Evolutionary conservation across 768 basidiomycete genomes (phyloP), one percentile per base, ranked within the genome.

Genomic region (Lentinus tigrinus): DNA sequence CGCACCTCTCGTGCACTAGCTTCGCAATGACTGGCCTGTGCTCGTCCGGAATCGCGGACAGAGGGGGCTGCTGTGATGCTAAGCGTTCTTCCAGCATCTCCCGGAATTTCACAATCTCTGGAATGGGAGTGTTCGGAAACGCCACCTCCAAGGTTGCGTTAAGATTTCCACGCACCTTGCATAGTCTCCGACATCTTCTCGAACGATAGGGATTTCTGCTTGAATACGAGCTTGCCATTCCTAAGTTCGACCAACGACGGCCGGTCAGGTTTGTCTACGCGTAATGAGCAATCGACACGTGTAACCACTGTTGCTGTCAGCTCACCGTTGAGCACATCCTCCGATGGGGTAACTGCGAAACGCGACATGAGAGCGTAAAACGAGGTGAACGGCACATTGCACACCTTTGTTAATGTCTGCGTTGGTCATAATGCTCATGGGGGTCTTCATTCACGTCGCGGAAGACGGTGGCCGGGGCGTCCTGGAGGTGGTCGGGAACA

Each of bases 101-200:
- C 11, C 91, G 83, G 70, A 92, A 91, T 63, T 81, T 81, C 47
- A 93, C 87, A 34, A 89, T 88, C 69, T 91, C 89, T 92, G 63
- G 10, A 34, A 27, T 43, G 14, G 19, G 21, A 14, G 43, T 6
- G 37, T 34, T 21, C 43, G 54, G 2, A 27, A 6, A 19, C n/a
- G 13, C 23, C 39, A 36, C 36, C 21, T 34, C 31, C 7, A 11
- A 16, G 13, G 27, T 23, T n/a, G 23, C 11, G 2, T 14, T 4
- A 19, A 17, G 40, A 37, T 27, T 46, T 28, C 17, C 26, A 69
- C 79, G 47, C 57, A 88, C 92, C 91, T 80, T 89, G 87, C 65
- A 93, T 79, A 16, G 91, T 91, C 68, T 92, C 89, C 6, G 88
- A 88, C 64, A 85, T 78, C 70, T 91, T 91, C 73, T 92, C 89